Conservation (phyloP, 768 basidiomycete genomes). For the Mycena pura region DNA sequence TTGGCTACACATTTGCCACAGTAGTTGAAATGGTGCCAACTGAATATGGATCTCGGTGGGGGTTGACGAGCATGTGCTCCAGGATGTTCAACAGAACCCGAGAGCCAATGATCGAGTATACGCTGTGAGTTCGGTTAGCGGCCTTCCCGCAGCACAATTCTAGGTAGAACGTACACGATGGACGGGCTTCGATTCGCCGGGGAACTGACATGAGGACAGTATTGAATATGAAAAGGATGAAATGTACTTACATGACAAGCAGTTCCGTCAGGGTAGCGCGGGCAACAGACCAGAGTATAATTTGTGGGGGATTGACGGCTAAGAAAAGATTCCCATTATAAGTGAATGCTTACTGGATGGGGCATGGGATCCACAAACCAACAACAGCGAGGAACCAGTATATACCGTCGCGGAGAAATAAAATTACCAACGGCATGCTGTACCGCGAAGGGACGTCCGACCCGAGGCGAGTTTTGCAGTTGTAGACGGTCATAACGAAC, state of each 20-base stretch:
- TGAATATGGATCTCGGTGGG: too few relatives aligned
- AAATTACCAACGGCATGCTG: slow-evolving; percentile 1
- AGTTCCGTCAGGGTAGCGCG: slow-evolving; percentile 3
- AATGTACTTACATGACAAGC: slow-evolving; percentile 5
- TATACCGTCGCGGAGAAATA: slow-evolving; percentile 18
- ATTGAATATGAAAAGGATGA: background rate
- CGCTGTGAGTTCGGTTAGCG: background rate
- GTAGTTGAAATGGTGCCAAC: too few relatives aligned
- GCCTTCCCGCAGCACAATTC: background rate
- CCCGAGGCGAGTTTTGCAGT: slow-evolving; percentile 2
- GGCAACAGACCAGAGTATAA: slow-evolving; percentile 4
- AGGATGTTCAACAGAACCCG: slow-evolving; percentile 20
- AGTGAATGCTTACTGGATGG: background rate
- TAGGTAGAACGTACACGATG: background rate
- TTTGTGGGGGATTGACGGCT: slow-evolving; percentile 15
- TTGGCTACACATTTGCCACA: too few relatives aligned
- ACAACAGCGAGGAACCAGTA: slow-evolving; percentile 17
- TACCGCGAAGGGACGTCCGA: background rate
- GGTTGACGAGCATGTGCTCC: slow-evolving; percentile 10
- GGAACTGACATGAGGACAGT: too few relatives aligned
- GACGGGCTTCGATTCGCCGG: too few relatives aligned
- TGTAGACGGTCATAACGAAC: slow-evolving; percentile 11
- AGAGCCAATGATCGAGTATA: slow-evolving; percentile 20
- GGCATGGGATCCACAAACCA: background rate
- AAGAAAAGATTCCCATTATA: background rate